These are phyloP conservation scores for Gossypium schwendimanii DNA, from an alignment of 441 rosid species.

Conservation along the genomic window DNA sequence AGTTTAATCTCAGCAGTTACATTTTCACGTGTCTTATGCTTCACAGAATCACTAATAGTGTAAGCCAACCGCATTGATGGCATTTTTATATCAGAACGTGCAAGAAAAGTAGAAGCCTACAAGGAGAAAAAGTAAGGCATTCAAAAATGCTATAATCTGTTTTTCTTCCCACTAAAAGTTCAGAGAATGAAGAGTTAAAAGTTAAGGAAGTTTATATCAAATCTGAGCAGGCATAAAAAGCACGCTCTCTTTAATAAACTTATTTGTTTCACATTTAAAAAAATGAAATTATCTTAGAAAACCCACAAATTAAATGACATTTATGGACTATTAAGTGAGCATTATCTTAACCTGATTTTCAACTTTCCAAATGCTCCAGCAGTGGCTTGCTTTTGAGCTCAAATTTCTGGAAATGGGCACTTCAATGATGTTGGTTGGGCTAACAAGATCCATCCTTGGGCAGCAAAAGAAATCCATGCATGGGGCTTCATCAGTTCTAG, in stretches of 20 bases:
- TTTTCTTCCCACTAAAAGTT: slow-evolving; percentile 16
- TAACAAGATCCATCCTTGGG: slow-evolving; percentile 95
- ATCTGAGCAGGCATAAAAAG: not conserved
- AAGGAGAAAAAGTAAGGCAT: slow-evolving; percentile 26
- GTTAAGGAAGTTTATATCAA: slow-evolving; percentile 4
- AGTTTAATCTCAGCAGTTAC: slow-evolving; percentile 81
- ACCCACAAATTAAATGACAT: not conserved
- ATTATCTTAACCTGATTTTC: slow-evolving; percentile 78
- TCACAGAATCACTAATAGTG: slow-evolving; percentile 77
- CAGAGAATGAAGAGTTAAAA: slow-evolving; percentile 10
- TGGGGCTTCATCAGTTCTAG: slow-evolving; percentile 78
- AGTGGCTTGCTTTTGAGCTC: slow-evolving; percentile 65
- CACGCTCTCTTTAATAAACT: not conserved
- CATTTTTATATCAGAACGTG: slow-evolving; percentile 78
- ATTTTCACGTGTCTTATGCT: slow-evolving; percentile 84
- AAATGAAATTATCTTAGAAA: not conserved
- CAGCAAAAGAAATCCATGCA: slow-evolving; percentile 62
- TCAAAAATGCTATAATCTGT: slow-evolving; percentile 16
- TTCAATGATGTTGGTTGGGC: slow-evolving; percentile 75
- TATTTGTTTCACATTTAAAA: not conserved
- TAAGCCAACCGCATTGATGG: slow-evolving; percentile 82
- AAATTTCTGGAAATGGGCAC: slow-evolving; percentile 72
- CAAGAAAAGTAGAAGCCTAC: slow-evolving; percentile 98
- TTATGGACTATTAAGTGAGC: slow-evolving; percentile 4
- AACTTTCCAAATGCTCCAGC: slow-evolving; percentile 99